phyloP scores from a whole-genome alignment of 441 rosid genomes.

The Croton laevigatus region DNA sequence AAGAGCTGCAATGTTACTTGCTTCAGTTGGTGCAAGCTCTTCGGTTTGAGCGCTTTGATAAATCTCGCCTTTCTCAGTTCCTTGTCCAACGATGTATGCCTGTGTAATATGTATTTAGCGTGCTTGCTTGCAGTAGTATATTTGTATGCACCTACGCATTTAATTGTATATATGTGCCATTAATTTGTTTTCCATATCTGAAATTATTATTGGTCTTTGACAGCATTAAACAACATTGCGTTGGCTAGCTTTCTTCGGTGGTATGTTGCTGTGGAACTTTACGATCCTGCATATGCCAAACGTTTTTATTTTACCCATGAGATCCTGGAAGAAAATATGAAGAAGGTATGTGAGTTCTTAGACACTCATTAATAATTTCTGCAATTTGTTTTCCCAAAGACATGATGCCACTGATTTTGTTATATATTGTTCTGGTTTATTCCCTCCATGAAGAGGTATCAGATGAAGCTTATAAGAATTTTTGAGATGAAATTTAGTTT shows the following conservation, averaged over 20 bases:
- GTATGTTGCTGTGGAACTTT: slow-evolving; percentile 93
- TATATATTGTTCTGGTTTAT: background rate
- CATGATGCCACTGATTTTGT: background rate
- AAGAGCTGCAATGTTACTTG: slow-evolving; percentile 96
- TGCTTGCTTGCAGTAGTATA: background rate
- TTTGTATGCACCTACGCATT: background rate
- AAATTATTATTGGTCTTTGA: slow-evolving; percentile 29
- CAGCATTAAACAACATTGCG: slow-evolving; percentile 86
- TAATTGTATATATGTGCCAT: background rate
- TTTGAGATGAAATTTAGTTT: slow-evolving; percentile 1
- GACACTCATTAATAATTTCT: background rate
- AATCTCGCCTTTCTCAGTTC: slow-evolving; percentile 91
- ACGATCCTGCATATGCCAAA: slow-evolving; percentile 79
- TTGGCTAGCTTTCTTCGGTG: slow-evolving; percentile 96
- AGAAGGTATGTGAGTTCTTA: slow-evolving; percentile 62
- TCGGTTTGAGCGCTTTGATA: slow-evolving; percentile 93
- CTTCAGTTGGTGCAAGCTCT: slow-evolving; percentile 99
- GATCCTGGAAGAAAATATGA: slow-evolving; percentile 70
- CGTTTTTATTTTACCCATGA: slow-evolving; percentile 77
- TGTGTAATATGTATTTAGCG: slow-evolving; percentile 4
- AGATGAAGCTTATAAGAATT: slow-evolving; percentile 7
- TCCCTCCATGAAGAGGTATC: background rate
- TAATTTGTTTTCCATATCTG: slow-evolving; percentile 21
- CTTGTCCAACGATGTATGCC: slow-evolving; percentile 89
- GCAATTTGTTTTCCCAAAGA: slow-evolving; percentile 8